phyloP scores from a whole-genome alignment of 371 early-diverging fungal species.

The Capillidium heterosporum region DNA sequence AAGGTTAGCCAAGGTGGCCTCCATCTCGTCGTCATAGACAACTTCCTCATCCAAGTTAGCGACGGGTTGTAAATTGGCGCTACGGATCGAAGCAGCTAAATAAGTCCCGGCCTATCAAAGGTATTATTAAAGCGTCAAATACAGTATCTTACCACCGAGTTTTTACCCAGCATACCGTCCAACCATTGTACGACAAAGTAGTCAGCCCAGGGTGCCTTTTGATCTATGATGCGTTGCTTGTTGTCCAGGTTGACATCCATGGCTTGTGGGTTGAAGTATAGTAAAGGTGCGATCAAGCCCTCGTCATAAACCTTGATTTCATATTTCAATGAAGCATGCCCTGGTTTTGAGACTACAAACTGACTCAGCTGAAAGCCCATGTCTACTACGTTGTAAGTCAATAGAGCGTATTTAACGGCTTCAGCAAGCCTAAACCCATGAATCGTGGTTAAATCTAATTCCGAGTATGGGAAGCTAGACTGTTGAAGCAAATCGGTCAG shows the following conservation, averaged over 20 bases:
- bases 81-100: neutral
- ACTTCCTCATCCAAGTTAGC: neutral
- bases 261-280: constrained; percentile 13
- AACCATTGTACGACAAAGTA: neutral
- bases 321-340: constrained; percentile 44
- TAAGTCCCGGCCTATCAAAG: too few relatives aligned
- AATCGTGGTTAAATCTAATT: constrained; percentile 32
- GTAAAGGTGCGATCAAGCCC: constrained; percentile 56
- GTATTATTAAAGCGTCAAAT: neutral
- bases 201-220: neutral
- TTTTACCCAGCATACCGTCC: neutral
- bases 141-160: neutral
- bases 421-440: constrained; percentile 53
- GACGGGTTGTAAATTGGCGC: neutral
- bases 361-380: constrained; percentile 59
- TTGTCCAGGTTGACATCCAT: neutral
- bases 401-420: constrained; percentile 56
- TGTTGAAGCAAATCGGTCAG: constrained; percentile 39
- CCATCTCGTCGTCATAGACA: neutral
- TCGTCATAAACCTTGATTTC: constrained; percentile 78
- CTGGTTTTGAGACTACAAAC: constrained; percentile 60
- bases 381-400: constrained; percentile 62
- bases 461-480: constrained; percentile 56
- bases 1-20: neutral
- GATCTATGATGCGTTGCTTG: neutral